phyloP scores from a whole-genome alignment of 257 asterid species.

The Penstemon davidsonii region DNA sequence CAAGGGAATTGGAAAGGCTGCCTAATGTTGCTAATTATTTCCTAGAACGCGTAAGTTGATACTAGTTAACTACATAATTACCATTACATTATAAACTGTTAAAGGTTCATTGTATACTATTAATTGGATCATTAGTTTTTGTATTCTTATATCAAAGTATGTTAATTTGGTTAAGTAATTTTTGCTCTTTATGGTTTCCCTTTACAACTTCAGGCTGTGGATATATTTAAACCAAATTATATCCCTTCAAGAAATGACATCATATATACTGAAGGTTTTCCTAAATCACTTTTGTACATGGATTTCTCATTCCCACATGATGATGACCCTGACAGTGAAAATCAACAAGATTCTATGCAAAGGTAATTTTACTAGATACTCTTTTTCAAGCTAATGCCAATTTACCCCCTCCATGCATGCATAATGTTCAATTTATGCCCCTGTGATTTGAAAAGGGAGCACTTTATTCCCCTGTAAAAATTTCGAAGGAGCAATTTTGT shows the following conservation, averaged over 20 bases:
- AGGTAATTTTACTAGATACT: slow-evolving; percentile 31
- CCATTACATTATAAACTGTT: neutral
- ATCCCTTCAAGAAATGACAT: slow-evolving; percentile 41
- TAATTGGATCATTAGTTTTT: neutral
- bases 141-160: neutral
- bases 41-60: slow-evolving; percentile 51
- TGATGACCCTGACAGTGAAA: slow-evolving; percentile 39
- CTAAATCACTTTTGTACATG: slow-evolving; percentile 51
- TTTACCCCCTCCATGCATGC: neutral
- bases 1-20: slow-evolving; percentile 53
- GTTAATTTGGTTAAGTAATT: neutral
- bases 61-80: too few relatives aligned
- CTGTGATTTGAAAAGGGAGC: too few relatives aligned
- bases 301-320: slow-evolving; percentile 53
- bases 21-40: slow-evolving; percentile 54
- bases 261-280: slow-evolving; percentile 55
- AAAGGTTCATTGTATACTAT: neutral
- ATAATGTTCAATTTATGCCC: neutral
- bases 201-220: slow-evolving; percentile 49
- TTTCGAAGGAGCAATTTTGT: too few relatives aligned
- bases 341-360: slow-evolving; percentile 29
- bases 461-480: too few relatives aligned
- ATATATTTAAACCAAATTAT: slow-evolving; percentile 52
- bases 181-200: slow-evolving; percentile 1
- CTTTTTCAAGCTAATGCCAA: neutral